phyloP scores from a whole-genome alignment of 331 rosid genomes.

The Pyracantha coccinea region DNA sequence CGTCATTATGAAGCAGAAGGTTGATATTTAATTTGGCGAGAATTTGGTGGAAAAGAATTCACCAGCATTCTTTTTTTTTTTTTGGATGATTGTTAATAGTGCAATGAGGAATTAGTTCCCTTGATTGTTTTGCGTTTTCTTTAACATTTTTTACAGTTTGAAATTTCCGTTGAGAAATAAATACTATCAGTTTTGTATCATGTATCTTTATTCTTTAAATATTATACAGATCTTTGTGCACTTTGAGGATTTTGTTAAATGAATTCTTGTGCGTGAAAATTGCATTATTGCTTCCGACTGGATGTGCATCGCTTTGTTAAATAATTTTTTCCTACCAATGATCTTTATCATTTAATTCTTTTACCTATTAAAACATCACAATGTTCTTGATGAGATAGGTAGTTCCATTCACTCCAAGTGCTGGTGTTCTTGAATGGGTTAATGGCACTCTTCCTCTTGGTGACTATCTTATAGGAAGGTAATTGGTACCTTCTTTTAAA shows the following conservation, averaged over 20 bases:
- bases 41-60: neutral
- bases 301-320: neutral
- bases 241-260: neutral
- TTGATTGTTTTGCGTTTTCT: neutral
- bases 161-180: neutral
- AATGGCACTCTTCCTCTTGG: conserved; percentile 93
- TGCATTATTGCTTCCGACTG: neutral
- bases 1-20: neutral
- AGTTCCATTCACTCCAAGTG: conserved; percentile 97
- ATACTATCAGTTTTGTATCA: neutral
- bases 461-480: conserved; percentile 92
- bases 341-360: neutral
- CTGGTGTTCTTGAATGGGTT: conserved; percentile 99
- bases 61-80: neutral
- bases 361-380: neutral
- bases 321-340: neutral
- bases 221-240: neutral
- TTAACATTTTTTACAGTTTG: neutral
- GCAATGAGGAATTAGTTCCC: neutral
- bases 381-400: conserved; percentile 33
- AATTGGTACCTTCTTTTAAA: conserved; percentile 5
- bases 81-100: neutral
- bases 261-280: neutral
- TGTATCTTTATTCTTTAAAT: neutral
- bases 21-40: neutral